Base-by-base conservation (phyloP, 1,284 basidiomycete species). In the Gymnopus androsaceus region DNA sequence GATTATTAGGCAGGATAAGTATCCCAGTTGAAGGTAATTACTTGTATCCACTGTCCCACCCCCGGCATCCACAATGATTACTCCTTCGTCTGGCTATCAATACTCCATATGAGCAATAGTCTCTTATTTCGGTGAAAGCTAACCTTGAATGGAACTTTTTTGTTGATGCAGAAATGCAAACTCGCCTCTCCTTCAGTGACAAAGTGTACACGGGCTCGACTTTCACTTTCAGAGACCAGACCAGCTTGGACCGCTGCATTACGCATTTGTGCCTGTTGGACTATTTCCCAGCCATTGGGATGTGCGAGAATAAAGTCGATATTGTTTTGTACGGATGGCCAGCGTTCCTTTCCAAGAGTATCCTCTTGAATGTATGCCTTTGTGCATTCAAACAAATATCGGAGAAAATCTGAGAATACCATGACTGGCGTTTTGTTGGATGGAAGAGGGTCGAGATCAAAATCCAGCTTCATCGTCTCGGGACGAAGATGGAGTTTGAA, bases 41-140 rank as follows among this genome's bases (percentile, higher is more conserved):
- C n/a, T n/a, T n/a, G n/a, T 63, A 51, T 84, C 82, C 7, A 84
- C 66, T 0, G 81, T 84, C 0, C 82, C 82, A 42, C 82, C 81
- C 2, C 82, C 82, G 1, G 80, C 81, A 61, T 84, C 82, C n/a
- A 85, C 75, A 23, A 86, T 73, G 25, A 82, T 69, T 4, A 84
- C 71, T 0, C 76, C 78, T 15, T 75, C 66, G 3, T 72, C 71
- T 7, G 65, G 59, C 76, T 73, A 61, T 27, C 30, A 14, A 21
- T 21, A 15, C 7, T 27, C 12, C 12, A 34, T 50, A 12, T n/a
- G 5, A 51, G 12, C 7, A n/a, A 62, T 3, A 51, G 38, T 8
- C 55, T 54, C 60, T 34, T 63, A 15, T 23, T 15, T 61, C 53
- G 1, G 41, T 58, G 44, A 68, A 59, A 54, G 66, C 75, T 38